Conservation (phyloP, 352 stramenopile species). For the Halophytophthora batemanensis region DNA sequence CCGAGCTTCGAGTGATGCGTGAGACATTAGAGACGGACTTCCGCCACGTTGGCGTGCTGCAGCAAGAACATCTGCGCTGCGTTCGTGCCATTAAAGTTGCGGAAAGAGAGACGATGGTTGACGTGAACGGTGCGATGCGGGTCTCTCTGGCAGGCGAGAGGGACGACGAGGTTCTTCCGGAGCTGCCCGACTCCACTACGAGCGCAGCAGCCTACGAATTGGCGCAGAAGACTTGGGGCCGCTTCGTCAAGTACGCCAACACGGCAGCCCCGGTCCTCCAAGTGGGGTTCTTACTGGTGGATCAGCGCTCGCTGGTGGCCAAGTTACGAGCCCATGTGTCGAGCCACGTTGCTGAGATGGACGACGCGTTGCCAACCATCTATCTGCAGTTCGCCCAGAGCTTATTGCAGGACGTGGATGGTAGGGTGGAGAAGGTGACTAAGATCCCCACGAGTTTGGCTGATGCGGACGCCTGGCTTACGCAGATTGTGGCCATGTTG, state of each 20-base stretch:
- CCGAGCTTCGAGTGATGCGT: constrained; percentile 21
- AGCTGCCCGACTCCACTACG: constrained; percentile 15
- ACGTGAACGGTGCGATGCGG: neutral
- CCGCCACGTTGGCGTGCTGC: constrained; percentile 25
- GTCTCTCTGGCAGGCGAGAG: constrained; percentile 5
- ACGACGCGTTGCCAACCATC: constrained; percentile 39
- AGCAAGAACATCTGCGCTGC: constrained; percentile 33
- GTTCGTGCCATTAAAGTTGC: constrained; percentile 29
- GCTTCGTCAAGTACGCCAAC: constrained; percentile 36
- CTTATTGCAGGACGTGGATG: constrained; percentile 50
- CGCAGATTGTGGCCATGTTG: constrained; percentile 54
- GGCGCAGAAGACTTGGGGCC: constrained; percentile 32
- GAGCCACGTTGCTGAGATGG: constrained; percentile 33
- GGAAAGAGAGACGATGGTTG: constrained; percentile 12
- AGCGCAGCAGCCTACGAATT: constrained; percentile 42
- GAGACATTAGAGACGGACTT: constrained; percentile 29
- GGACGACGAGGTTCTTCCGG: constrained; percentile 9
- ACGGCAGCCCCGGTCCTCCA: constrained; percentile 31
- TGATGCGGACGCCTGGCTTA: constrained; percentile 48
- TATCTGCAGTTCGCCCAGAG: constrained; percentile 49
- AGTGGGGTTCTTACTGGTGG: constrained; percentile 49
- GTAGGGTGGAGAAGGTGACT: constrained; percentile 51
- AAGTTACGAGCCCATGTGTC: constrained; percentile 32
- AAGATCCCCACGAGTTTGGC: constrained; percentile 54
- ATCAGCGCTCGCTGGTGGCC: constrained; percentile 39